Conservation (phyloP, 1,284 basidiomycete genomes). For the Trichosporon asahii region DNA sequence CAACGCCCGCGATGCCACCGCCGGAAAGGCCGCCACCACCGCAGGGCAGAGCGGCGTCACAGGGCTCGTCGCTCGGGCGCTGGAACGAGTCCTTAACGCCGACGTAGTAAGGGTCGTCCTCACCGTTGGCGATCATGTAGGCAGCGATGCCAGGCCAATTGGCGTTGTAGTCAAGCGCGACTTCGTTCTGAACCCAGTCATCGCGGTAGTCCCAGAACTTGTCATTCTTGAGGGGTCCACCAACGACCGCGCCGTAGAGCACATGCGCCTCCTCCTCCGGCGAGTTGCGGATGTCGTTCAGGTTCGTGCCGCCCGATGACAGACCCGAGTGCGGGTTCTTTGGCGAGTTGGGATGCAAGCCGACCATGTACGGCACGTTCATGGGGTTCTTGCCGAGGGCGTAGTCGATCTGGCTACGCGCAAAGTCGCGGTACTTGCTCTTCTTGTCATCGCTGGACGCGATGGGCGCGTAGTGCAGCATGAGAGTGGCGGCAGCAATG, state of each 20-base stretch:
- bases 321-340: slow-evolving; percentile 82
- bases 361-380: slow-evolving; percentile 62
- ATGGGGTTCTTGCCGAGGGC: slow-evolving; percentile 80
- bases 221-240: slow-evolving; percentile 75
- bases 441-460: slow-evolving; percentile 63
- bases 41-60: slow-evolving; percentile 68
- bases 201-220: slow-evolving; percentile 77
- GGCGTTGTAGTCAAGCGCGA: slow-evolving; percentile 65
- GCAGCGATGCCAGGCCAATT: slow-evolving; percentile 78
- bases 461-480: slow-evolving; percentile 70
- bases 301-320: slow-evolving; percentile 70
- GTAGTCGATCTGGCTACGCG: slow-evolving; percentile 66
- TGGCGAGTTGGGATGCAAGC: slow-evolving; percentile 82
- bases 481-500: slow-evolving; percentile 76
- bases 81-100: slow-evolving; percentile 65
- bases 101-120: slow-evolving; percentile 71
- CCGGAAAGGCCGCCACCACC: slow-evolving; percentile 55
- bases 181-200: slow-evolving; percentile 48
- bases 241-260: slow-evolving; percentile 81
- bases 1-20: slow-evolving; percentile 61
- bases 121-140: slow-evolving; percentile 37
- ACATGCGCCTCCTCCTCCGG: slow-evolving; percentile 69
- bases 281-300: slow-evolving; percentile 64
- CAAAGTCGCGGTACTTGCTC: slow-evolving; percentile 54
- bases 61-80: slow-evolving; percentile 66